phyloP scores from a whole-genome alignment of 257 asterid species.

The Vinca minor region DNA sequence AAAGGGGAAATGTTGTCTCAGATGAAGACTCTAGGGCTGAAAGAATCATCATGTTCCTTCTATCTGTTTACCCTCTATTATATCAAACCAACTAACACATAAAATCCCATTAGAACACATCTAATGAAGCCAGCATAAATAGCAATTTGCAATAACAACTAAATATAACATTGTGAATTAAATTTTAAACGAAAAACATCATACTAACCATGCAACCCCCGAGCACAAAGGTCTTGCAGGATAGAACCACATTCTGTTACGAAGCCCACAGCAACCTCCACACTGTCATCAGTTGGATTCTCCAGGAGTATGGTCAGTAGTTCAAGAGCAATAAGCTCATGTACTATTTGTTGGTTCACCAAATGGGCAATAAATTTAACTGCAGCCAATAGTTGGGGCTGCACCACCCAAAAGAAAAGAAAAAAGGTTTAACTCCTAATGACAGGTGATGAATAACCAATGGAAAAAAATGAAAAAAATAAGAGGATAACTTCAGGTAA shows the following conservation, averaged over 20 bases:
- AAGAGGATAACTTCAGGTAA: not conserved
- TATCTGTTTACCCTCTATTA: not conserved
- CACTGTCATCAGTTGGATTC: conserved; percentile 87
- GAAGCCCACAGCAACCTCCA: conserved; percentile 90
- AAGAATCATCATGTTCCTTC: not conserved
- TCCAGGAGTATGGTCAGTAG: conserved; percentile 65
- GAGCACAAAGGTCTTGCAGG: conserved; percentile 77
- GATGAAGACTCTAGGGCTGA: not conserved
- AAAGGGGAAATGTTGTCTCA: not conserved
- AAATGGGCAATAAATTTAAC: conserved; percentile 89
- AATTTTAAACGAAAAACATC: not conserved
- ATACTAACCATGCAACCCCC: conserved; percentile 75
- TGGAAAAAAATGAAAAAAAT: not conserved
- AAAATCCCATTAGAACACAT: not conserved
- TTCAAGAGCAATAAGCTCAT: conserved; percentile 95
- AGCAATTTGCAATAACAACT: not conserved
- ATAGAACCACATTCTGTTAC: conserved; percentile 85
- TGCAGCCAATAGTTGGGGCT: conserved; percentile 87
- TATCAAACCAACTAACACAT: not conserved
- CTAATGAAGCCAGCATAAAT: not conserved
- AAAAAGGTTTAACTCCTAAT: conserved; percentile 4
- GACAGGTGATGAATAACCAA: not conserved
- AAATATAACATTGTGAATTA: not conserved
- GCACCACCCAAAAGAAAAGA: conserved; percentile 9
- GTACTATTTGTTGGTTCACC: conserved; percentile 85